Evolutionary conservation across 257 asterid species (phyloP).

Genomic region (Sherardia arvensis): DNA sequence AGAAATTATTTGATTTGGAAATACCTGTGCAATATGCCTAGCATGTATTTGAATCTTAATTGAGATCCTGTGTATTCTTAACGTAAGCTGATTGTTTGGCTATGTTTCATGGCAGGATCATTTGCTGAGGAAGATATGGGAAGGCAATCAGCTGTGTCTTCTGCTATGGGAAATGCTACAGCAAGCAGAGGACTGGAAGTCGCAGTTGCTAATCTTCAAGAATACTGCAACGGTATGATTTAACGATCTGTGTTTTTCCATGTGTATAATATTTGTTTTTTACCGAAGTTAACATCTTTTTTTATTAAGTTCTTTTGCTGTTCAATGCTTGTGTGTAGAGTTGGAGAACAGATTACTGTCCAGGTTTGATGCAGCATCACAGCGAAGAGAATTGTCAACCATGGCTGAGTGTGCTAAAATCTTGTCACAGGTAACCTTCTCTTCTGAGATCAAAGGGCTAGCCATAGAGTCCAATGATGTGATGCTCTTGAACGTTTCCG

Average conservation of each 20-base stretch:
- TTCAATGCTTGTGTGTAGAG: slow-evolving; percentile 39
- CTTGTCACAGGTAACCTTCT: slow-evolving; percentile 61
- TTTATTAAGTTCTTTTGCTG: slow-evolving; percentile 8
- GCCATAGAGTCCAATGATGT: not conserved
- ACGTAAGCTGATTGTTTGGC: not conserved
- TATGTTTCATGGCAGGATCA: slow-evolving; percentile 47
- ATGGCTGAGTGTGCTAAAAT: slow-evolving; percentile 99
- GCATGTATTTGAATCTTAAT: not conserved
- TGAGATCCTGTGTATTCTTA: not conserved
- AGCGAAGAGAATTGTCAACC: slow-evolving; percentile 76
- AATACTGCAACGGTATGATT: slow-evolving; percentile 85
- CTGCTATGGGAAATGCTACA: slow-evolving; percentile 67
- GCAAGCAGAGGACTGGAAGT: slow-evolving; percentile 99
- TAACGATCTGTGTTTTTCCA: too few relatives aligned
- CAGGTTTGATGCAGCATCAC: slow-evolving; percentile 90
- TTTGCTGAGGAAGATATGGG: slow-evolving; percentile 99
- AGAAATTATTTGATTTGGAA: not conserved
- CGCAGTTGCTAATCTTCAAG: slow-evolving; percentile 97
- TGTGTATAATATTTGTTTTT: slow-evolving; percentile 3
- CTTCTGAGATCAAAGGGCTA: not conserved
- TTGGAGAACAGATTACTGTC: slow-evolving; percentile 92
- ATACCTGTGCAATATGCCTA: not conserved
- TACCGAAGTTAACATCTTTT: not conserved
- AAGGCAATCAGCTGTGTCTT: slow-evolving; percentile 63
- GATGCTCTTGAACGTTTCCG: not conserved